A percentile compares a stretch with the other conserved stretches of the same genome.
These are phyloP conservation scores for Heritiera littoralis DNA, from an alignment of 345 rosid genomes.

Conservation along the genomic window DNA sequence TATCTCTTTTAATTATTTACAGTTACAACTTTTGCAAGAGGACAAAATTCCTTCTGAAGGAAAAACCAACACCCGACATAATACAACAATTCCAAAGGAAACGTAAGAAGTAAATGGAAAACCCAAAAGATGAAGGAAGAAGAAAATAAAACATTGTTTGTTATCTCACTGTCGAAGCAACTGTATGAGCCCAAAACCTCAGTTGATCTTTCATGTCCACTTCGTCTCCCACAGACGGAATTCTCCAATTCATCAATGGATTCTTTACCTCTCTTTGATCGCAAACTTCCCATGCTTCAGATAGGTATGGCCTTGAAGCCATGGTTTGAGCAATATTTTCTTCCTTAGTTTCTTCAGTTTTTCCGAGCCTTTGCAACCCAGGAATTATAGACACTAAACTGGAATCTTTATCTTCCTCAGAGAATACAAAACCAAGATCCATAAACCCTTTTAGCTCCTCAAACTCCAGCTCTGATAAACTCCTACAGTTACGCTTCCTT, in stretches of 20 bases:
- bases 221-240: constrained; percentile 41
- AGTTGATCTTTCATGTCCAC: constrained; percentile 58
- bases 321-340: constrained; percentile 5
- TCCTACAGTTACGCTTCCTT: constrained; percentile 44
- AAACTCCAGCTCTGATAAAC: constrained; percentile 64
- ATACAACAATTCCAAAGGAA: too few species aligned
- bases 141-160: not conserved
- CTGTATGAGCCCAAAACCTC: constrained; percentile 68
- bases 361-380: constrained; percentile 56
- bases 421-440: constrained; percentile 78
- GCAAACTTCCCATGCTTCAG: constrained; percentile 59
- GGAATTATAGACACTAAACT: constrained; percentile 58
- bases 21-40: too few species aligned
- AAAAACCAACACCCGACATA: too few species aligned
- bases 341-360: constrained; percentile 14
- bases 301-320: constrained; percentile 56
- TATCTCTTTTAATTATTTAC: too few species aligned
- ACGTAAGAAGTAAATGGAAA: too few species aligned
- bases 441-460: constrained; percentile 73
- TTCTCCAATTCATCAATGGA: constrained; percentile 44
- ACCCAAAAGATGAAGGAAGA: not conserved
- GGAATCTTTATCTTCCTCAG: constrained; percentile 61
- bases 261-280: constrained; percentile 35
- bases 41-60: too few species aligned
- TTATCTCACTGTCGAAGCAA: constrained; percentile 63